phyloP scores from a whole-genome alignment of 164 flowering plant species.

The grape (Vitis vinifera) region DNA sequence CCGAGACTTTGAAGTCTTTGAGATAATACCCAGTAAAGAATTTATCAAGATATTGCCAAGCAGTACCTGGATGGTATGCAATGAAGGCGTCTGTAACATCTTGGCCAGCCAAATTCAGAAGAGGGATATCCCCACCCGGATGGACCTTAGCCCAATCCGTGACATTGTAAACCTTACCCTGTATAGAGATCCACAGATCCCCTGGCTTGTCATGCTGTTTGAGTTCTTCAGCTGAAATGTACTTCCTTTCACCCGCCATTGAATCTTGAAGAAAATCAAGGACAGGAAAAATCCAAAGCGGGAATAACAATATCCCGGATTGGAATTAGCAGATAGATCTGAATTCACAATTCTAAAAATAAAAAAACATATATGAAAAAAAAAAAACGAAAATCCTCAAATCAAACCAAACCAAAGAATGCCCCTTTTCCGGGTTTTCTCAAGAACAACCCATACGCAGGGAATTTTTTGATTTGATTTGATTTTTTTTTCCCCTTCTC shows the following conservation, averaged over 20 bases:
- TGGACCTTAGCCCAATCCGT: slow-evolving; percentile 66
- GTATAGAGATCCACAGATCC: slow-evolving; percentile 90
- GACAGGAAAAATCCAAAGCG: neutral
- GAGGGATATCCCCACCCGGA: slow-evolving; percentile 76
- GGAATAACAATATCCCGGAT: no score
- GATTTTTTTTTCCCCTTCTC: no score
- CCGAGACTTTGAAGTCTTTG: slow-evolving; percentile 54
- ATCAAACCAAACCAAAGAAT: no score
- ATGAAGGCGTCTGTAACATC: slow-evolving; percentile 84
- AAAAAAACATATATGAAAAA: no score
- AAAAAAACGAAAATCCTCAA: no score
- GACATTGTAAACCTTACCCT: slow-evolving; percentile 80
- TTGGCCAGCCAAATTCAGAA: slow-evolving; percentile 62
- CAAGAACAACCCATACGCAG: no score
- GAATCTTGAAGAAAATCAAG: neutral
- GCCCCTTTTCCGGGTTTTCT: no score
- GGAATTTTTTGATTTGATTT: no score
- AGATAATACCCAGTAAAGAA: slow-evolving; percentile 58
- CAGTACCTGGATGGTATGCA: slow-evolving; percentile 73
- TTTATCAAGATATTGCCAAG: slow-evolving; percentile 65
- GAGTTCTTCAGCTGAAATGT: slow-evolving; percentile 59
- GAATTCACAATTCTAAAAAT: no score
- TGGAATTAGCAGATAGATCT: no score
- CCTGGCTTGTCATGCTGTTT: slow-evolving; percentile 52
- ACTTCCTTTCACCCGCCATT: slow-evolving; percentile 43